phyloP scores from a whole-genome alignment of 2,329 filamentous ascomycete genomes.

The Aspergillus amoenus region DNA sequence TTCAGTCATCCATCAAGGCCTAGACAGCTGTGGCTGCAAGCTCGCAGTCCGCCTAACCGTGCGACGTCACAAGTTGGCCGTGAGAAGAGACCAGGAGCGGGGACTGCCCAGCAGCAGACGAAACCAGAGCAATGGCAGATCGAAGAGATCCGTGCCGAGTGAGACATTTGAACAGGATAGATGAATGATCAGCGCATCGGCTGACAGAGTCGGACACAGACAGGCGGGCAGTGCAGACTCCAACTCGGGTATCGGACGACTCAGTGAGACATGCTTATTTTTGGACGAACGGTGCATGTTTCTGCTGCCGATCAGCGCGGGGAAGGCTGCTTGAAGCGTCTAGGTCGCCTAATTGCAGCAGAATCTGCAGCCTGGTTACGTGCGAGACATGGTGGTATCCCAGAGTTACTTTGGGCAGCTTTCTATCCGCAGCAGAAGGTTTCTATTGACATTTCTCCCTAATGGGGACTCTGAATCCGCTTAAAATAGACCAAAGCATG shows the following conservation, averaged over 20 bases:
- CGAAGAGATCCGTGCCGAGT: background rate
- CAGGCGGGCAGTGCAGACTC: background rate
- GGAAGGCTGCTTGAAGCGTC: no score
- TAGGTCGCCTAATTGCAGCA: no score
- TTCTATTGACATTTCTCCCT: no score
- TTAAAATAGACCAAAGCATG: no score
- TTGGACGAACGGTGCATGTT: background rate
- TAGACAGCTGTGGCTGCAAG: no score
- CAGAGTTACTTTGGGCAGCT: background rate
- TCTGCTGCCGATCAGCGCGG: no score
- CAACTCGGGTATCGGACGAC: background rate
- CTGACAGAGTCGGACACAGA: background rate
- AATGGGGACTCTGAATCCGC: no score
- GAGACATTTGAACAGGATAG: background rate
- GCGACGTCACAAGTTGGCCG: background rate
- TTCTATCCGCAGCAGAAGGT: no score
- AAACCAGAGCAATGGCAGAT: constrained; percentile 2
- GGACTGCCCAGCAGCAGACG: background rate
- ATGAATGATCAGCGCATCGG: background rate
- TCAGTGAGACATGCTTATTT: constrained; percentile 5
- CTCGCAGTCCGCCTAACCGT: background rate
- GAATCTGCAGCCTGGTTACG: no score
- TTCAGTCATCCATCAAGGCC: no score
- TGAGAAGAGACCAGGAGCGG: background rate
- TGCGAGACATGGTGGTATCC: background rate